Evolutionary conservation across 768 basidiomycete genomes (phyloP), one percentile per base, ranked within the genome.

Genomic region (Mycena kentingensis): DNA sequence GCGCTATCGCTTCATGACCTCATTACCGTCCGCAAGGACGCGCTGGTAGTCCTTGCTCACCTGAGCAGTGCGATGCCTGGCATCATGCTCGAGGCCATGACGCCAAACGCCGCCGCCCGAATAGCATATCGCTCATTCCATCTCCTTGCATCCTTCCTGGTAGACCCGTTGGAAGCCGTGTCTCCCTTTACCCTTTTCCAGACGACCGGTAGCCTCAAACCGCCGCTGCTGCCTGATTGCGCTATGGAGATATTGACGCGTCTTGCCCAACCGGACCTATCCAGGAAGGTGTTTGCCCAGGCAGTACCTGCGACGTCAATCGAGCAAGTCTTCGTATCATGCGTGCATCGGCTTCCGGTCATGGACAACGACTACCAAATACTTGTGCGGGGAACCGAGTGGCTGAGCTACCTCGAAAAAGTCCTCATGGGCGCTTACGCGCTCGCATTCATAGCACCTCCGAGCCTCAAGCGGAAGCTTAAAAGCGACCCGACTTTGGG

Each of bases 171-270:
- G 29, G 85, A 93, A 58, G 76, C 84, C 28, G 67, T 88, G 41
- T 76, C 85, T 26, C 90, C 90, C 2, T 72, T 79, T 24, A 75
- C 78, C 22, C 77, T 73, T 55, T 68, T 86, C n/a, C 79, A 88
- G 58, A 73, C 55, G 29, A n/a, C n/a, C n/a, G 69, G 70, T 25
- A 69, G 66, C 49, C 64, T 72, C 22, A 81, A 74, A 52, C 87
- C 88, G 19, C 82, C 87, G 0, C 67, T 76, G 22, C 73, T 85
- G 31, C 76, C 83, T 7, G 90, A 94, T 60, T 71, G 82, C 27
- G 90, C 92, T n/a, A 75, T 98, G 46, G 90, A 96, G 54, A 83
- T 85, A 2, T 89, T 94, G 62, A 86, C 88, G n/a, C 82, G 84
- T 34, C 70, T 97, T 50, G 81, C 84, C 28, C 86, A 88, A 43